Evolutionary conservation across 805 yeast genomes (phyloP).

Genomic region (Torulaspora gathmanii): DNA sequence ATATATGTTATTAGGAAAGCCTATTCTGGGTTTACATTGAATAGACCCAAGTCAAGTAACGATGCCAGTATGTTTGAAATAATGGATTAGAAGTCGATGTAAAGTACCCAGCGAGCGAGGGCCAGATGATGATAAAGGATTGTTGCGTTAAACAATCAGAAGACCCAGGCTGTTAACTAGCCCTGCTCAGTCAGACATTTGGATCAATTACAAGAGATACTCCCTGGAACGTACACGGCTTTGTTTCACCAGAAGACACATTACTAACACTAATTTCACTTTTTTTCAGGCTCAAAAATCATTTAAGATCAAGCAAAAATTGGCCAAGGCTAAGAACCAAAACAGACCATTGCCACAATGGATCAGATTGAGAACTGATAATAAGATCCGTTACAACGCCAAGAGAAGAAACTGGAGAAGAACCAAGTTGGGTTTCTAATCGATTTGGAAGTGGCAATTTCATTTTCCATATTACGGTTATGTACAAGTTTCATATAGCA

Average conservation of each 20-base stretch:
- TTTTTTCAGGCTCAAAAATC: slow-evolving; percentile 77
- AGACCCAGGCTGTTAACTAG: no score
- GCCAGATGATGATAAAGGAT: not conserved
- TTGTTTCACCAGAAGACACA: no score
- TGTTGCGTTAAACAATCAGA: no score
- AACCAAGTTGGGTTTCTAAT: slow-evolving; percentile 95
- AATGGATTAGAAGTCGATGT: not conserved
- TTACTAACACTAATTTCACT: not conserved
- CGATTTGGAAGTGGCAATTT: slow-evolving; percentile 11
- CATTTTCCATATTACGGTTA: slow-evolving; percentile 4
- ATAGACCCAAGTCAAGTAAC: slow-evolving; percentile 32
- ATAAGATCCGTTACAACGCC: slow-evolving; percentile 98
- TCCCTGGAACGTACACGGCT: no score
- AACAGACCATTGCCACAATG: slow-evolving; percentile 99
- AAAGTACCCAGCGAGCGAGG: not conserved
- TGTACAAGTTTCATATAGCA: slow-evolving; percentile 9
- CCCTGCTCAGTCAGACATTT: no score
- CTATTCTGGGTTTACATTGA: slow-evolving; percentile 8
- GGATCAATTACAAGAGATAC: no score
- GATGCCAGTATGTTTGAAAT: slow-evolving; percentile 41
- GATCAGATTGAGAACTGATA: slow-evolving; percentile 97
- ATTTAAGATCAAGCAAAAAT: slow-evolving; percentile 95
- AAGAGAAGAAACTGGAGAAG: slow-evolving; percentile 99
- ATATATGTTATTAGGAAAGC: not conserved
- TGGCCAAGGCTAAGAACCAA: slow-evolving; percentile 98